These are phyloP conservation scores for Epichloe gansuensis DNA, from an alignment of 2,329 filamentous ascomycete genomes.

Conservation along the genomic window DNA sequence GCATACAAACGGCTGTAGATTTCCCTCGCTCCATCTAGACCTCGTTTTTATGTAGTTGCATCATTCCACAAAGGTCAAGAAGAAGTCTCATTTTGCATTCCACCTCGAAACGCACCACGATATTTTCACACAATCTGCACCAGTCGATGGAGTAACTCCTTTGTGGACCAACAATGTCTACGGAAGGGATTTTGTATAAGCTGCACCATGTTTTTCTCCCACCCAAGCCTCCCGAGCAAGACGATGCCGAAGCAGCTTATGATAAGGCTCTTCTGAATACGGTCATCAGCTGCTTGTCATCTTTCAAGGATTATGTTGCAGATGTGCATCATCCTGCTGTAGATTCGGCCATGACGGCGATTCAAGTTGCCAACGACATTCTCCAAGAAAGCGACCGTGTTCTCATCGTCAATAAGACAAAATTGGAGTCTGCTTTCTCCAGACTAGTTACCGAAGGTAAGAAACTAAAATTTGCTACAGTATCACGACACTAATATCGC, in stretches of 20 bases:
- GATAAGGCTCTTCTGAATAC: background rate
- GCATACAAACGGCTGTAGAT: too few species aligned
- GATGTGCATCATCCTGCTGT: background rate
- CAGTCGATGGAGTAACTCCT: background rate
- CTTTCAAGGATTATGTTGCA: background rate
- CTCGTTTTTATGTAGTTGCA: too few species aligned
- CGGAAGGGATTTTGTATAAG: background rate
- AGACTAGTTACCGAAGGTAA: background rate
- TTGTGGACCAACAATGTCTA: background rate
- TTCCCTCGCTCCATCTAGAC: too few species aligned
- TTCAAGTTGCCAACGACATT: background rate
- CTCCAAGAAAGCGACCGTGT: background rate
- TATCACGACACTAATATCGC: background rate
- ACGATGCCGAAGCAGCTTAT: slow-evolving; percentile 2
- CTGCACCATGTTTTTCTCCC: slow-evolving; percentile 20
- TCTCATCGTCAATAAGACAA: background rate
- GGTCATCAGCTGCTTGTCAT: slow-evolving; percentile 1
- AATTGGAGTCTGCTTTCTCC: background rate
- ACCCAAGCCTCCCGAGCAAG: slow-evolving; percentile 13
- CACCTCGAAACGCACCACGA: background rate
- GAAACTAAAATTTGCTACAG: background rate
- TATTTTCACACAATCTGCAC: background rate
- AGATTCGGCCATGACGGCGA: background rate
- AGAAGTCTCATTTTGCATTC: too few species aligned
- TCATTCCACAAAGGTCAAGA: too few species aligned